Conservation (phyloP, 805 yeast genomes). For the Dipodascus albidus region DNA sequence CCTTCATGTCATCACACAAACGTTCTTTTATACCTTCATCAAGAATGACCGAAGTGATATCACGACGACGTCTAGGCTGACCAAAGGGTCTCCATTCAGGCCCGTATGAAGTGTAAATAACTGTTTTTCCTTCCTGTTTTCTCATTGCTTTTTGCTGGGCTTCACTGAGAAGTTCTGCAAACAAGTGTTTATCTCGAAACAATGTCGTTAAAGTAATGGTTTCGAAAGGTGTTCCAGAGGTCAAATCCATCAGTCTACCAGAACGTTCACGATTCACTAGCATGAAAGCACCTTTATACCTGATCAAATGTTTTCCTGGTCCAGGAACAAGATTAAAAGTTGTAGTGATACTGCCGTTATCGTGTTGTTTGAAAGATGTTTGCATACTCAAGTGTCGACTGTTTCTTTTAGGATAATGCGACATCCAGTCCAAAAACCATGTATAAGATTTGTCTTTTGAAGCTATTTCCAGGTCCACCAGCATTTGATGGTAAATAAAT, state of each 20-base stretch:
- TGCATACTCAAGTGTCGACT: constrained; percentile 86
- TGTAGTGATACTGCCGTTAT: constrained; percentile 82
- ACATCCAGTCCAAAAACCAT: constrained; percentile 97
- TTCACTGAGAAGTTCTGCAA: constrained; percentile 61
- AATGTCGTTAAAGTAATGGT: constrained; percentile 90
- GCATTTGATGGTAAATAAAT: constrained; percentile 65
- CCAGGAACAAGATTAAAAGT: constrained; percentile 91
- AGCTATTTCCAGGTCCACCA: constrained; percentile 89
- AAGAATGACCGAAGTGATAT: constrained; percentile 74
- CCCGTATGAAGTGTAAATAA: constrained; percentile 88
- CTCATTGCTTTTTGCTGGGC: constrained; percentile 77
- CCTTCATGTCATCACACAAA: constrained; percentile 62
- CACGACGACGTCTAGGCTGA: constrained; percentile 79
- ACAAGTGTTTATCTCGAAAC: constrained; percentile 64
- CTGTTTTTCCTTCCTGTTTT: constrained; percentile 86
- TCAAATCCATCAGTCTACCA: constrained; percentile 76
- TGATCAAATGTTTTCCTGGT: constrained; percentile 85
- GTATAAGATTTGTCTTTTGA: constrained; percentile 85
- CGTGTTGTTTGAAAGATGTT: constrained; percentile 77
- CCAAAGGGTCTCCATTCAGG: constrained; percentile 99
- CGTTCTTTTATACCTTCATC: constrained; percentile 62
- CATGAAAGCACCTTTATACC: constrained; percentile 80
- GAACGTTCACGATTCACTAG: constrained; percentile 83
- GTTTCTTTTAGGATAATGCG: constrained; percentile 59
- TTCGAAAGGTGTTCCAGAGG: constrained; percentile 89